These are phyloP conservation scores for Teratosphaeria zuluensis DNA, from an alignment of 2,329 filamentous ascomycete species.

Conservation along the genomic window DNA sequence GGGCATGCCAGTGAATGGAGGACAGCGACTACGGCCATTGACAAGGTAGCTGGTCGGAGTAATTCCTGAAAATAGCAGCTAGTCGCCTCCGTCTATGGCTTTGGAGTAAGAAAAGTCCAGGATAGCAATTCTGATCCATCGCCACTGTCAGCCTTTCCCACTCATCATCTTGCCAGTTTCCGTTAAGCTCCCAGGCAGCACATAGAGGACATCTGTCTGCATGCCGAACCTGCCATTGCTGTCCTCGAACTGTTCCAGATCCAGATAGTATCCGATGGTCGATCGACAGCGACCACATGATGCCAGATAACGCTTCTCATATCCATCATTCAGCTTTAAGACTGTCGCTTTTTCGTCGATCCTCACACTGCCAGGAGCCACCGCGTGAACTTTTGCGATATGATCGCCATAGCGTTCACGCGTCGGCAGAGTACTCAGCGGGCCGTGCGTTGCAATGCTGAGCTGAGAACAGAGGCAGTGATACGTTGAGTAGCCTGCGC, in stretches of 20 bases:
- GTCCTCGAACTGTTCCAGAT: constrained; percentile 32
- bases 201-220: neutral
- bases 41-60: neutral
- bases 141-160: neutral
- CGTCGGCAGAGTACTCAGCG: constrained; percentile 43
- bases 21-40: neutral
- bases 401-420: constrained; percentile 45
- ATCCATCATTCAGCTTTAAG: constrained; percentile 43
- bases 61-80: neutral
- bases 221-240: neutral
- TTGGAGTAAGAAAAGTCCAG: neutral
- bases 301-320: constrained; percentile 54
- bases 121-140: neutral
- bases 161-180: neutral
- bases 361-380: constrained; percentile 9
- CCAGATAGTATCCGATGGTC: constrained; percentile 54
- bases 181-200: neutral
- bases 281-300: constrained; percentile 53
- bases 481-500: constrained; percentile 35
- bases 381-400: constrained; percentile 36
- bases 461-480: constrained; percentile 60
- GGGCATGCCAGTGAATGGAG: neutral
- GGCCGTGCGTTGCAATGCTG: constrained; percentile 49
- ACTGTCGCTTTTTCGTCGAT: constrained; percentile 10
- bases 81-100: neutral